These are phyloP conservation scores for Zanthoxylum bungeanum DNA, from an alignment of 345 rosid species.

Conservation along the genomic window DNA sequence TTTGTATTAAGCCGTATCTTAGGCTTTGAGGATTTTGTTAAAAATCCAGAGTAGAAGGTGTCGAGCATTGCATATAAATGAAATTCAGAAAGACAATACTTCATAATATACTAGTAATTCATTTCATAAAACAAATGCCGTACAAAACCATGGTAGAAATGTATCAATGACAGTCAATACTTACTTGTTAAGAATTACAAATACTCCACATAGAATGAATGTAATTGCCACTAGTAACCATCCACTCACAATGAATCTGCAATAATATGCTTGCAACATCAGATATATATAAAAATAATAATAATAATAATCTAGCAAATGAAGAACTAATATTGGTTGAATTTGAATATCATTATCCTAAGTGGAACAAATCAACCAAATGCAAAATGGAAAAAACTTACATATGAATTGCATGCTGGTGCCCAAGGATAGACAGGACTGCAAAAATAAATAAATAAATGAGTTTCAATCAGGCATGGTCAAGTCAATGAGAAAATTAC, in stretches of 20 bases:
- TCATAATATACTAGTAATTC: too few species aligned
- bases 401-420: conserved; percentile 74
- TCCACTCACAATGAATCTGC: conserved; percentile 82
- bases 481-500: conserved; percentile 17
- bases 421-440: conserved; percentile 72
- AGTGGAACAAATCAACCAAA: background rate
- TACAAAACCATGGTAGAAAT: background rate
- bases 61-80: background rate
- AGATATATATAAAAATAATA: conserved; percentile 13
- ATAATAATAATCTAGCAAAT: background rate
- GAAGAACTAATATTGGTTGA: background rate
- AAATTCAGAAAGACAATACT: background rate
- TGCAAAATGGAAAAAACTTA: conserved; percentile 31
- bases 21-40: background rate
- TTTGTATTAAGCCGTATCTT: background rate
- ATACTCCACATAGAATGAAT: conserved; percentile 81
- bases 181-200: conserved; percentile 81
- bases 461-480: conserved; percentile 14
- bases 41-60: background rate
- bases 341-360: background rate
- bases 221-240: conserved; percentile 88
- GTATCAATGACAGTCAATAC: conserved; percentile 14
- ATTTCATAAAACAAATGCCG: conserved; percentile 2
- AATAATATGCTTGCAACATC: conserved; percentile 8
- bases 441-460: too few species aligned